Conservation (phyloP, 2,329 filamentous ascomycete species). For the Stachybotrys chlorohalonatus region DNA sequence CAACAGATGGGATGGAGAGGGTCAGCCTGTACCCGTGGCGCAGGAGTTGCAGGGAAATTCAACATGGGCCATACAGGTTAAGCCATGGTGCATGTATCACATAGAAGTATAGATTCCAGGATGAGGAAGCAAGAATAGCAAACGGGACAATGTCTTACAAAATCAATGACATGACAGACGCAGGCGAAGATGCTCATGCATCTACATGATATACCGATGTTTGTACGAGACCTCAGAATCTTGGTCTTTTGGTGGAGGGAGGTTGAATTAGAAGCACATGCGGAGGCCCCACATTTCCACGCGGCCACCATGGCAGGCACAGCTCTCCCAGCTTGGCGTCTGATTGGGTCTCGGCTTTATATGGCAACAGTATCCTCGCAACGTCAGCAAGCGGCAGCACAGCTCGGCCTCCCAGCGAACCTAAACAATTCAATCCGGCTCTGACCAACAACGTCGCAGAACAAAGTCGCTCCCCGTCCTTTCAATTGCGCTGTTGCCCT, state of each 20-base stretch:
- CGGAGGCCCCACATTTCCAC: background rate
- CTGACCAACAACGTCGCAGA: too few relatives aligned
- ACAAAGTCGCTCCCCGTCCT: too few relatives aligned
- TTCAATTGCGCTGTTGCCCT: too few relatives aligned
- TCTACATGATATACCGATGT: too few relatives aligned
- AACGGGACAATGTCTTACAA: too few relatives aligned
- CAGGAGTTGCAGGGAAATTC: background rate
- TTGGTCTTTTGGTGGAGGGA: background rate
- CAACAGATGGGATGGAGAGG: background rate
- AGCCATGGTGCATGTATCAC: background rate
- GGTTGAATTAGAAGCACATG: background rate
- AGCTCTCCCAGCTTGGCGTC: background rate
- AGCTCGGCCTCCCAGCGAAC: background rate
- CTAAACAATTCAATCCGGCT: too few relatives aligned
- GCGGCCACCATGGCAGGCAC: background rate
- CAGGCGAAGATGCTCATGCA: too few relatives aligned
- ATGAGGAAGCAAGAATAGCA: background rate
- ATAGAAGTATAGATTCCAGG: background rate
- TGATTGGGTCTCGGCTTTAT: background rate
- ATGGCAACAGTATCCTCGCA: background rate
- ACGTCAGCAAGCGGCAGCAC: background rate
- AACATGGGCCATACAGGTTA: background rate
- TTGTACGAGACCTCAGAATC: too few relatives aligned
- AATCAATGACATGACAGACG: too few relatives aligned
- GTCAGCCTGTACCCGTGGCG: background rate